phyloP scores from a whole-genome alignment of 495 filamentous ascomycete genomes.

The Xylaria nigripes region DNA sequence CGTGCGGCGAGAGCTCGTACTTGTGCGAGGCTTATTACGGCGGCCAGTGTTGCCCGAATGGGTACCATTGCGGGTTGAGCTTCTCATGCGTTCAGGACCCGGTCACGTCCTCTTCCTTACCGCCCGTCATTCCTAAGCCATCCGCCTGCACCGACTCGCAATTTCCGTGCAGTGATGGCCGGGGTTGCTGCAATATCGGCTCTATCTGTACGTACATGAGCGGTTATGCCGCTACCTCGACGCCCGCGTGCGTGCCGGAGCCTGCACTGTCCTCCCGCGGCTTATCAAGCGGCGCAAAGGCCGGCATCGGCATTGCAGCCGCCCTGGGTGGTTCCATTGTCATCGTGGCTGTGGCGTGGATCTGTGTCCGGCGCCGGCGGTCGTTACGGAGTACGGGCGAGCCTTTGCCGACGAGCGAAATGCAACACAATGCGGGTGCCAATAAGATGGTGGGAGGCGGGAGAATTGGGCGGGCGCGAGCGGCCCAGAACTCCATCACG shows the following conservation, averaged over 20 bases:
- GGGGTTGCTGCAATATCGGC: constrained; percentile 67
- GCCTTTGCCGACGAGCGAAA: neutral
- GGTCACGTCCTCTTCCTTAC: constrained; percentile 12
- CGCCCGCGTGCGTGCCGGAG: constrained; percentile 19
- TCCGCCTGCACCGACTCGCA: constrained; percentile 62
- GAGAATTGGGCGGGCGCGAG: constrained; percentile 2
- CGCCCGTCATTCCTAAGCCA: constrained; percentile 20
- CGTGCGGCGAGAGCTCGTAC: constrained; percentile 31
- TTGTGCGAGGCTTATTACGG: constrained; percentile 34
- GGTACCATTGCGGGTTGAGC: constrained; percentile 24
- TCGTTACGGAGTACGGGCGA: neutral
- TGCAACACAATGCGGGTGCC: constrained; percentile 1
- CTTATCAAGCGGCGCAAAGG: constrained; percentile 33
- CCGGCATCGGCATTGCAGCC: constrained; percentile 39
- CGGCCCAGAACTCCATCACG: neutral
- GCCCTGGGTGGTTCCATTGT: constrained; percentile 30
- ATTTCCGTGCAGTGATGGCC: constrained; percentile 60
- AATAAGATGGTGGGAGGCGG: neutral
- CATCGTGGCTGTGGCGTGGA: constrained; percentile 31
- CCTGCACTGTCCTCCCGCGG: constrained; percentile 8
- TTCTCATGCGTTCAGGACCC: constrained; percentile 21
- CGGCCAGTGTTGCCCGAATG: constrained; percentile 38
- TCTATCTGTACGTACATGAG: constrained; percentile 53
- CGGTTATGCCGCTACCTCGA: constrained; percentile 39
- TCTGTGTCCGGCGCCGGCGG: constrained; percentile 27